These are phyloP conservation scores for Yamadazyma epiphylla DNA, from an alignment of 1,139 yeast genomes.

Conservation along the genomic window DNA sequence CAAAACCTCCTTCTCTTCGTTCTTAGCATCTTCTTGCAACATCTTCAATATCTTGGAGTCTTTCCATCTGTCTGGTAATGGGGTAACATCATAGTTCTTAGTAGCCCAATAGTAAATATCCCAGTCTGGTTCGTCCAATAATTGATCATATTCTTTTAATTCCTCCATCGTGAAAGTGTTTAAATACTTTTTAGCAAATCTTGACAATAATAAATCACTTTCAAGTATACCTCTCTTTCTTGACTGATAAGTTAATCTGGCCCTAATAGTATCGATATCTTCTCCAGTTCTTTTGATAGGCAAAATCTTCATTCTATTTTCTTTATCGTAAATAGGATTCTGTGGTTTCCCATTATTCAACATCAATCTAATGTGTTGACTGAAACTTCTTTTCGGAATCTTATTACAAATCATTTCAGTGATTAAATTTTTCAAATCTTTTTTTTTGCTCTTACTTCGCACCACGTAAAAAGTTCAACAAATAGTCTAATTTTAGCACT, in stretches of 20 bases:
- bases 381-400: too few relatives aligned
- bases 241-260: slow-evolving; percentile 85
- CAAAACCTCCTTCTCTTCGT: slow-evolving; percentile 66
- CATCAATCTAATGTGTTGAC: too few relatives aligned
- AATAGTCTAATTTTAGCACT: too few relatives aligned
- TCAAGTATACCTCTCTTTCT: slow-evolving; percentile 95
- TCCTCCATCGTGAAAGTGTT: slow-evolving; percentile 57
- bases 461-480: too few relatives aligned
- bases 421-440: too few relatives aligned
- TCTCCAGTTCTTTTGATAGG: slow-evolving; percentile 79
- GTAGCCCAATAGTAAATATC: slow-evolving; percentile 99
- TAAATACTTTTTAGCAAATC: slow-evolving; percentile 79
- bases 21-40: slow-evolving; percentile 73
- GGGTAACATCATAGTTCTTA: slow-evolving; percentile 70
- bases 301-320: slow-evolving; percentile 52
- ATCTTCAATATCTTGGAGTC: slow-evolving; percentile 57
- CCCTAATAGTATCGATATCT: slow-evolving; percentile 70
- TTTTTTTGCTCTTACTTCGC: too few relatives aligned
- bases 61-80: slow-evolving; percentile 84
- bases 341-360: slow-evolving; percentile 45
- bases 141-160: slow-evolving; percentile 78
- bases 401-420: too few relatives aligned
- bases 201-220: slow-evolving; percentile 78
- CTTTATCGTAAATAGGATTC: slow-evolving; percentile 35
- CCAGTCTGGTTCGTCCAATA: slow-evolving; percentile 95